phyloP scores from a whole-genome alignment of 2,329 filamentous ascomycete genomes.

The Calonectria montana region DNA sequence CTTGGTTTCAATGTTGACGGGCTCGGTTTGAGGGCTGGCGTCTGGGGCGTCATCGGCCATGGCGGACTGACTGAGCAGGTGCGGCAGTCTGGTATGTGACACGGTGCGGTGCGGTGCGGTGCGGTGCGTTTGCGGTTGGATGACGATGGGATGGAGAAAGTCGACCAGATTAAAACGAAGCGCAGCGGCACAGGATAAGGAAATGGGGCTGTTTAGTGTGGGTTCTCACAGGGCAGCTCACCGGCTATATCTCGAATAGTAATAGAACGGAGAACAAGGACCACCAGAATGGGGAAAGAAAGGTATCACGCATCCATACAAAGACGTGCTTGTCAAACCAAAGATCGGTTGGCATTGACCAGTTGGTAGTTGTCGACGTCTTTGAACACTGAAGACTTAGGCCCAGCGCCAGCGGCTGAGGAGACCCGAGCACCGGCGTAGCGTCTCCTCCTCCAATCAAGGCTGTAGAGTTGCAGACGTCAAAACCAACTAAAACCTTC shows the following conservation, averaged over 20 bases:
- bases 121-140: constrained; percentile 7
- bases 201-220: constrained; percentile 15
- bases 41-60: constrained; percentile 60
- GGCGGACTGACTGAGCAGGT: constrained; percentile 35
- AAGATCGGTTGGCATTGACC: not conserved
- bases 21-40: constrained; percentile 53
- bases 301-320: not conserved
- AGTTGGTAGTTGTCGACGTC: not conserved
- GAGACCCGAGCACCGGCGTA: constrained; percentile 20
- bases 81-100: constrained; percentile 26
- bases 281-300: not conserved
- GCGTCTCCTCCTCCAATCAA: constrained; percentile 40
- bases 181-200: constrained; percentile 16
- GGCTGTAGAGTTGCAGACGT: constrained; percentile 32
- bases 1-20: constrained; percentile 49
- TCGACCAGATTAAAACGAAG: constrained; percentile 3
- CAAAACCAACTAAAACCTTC: constrained; percentile 38
- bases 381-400: not conserved
- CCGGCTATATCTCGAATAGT: not conserved
- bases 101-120: not conserved
- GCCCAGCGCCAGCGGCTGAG: constrained; percentile 30
- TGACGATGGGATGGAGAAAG: constrained; percentile 19
- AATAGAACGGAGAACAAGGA: not conserved
- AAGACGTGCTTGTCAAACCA: not conserved
- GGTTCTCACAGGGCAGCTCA: not conserved